These are phyloP conservation scores for Effrenium voratum DNA, from an alignment of 73 alveolate species.

Conservation along the genomic window DNA sequence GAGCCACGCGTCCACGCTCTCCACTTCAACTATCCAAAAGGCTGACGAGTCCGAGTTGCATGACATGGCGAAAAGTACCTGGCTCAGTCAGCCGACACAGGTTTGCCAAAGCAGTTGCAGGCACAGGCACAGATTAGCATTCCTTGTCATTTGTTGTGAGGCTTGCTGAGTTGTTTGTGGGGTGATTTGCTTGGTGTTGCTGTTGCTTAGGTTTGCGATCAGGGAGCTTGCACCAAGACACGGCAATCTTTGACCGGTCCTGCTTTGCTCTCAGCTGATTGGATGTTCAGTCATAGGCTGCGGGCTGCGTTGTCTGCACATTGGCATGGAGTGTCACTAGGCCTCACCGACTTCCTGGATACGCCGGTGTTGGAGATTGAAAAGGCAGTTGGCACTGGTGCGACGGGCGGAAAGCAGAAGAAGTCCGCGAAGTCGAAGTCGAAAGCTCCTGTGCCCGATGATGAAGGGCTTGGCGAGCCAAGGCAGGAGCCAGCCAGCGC, in stretches of 20 bases:
- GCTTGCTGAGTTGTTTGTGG: too few relatives aligned
- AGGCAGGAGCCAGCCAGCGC: too few relatives aligned
- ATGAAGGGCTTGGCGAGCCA: too few relatives aligned
- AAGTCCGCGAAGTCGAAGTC: too few relatives aligned
- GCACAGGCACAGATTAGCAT: background rate
- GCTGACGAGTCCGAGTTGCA: background rate
- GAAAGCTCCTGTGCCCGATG: too few relatives aligned
- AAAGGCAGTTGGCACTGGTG: background rate
- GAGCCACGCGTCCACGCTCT: background rate
- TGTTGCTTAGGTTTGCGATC: background rate
- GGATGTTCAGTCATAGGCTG: too few relatives aligned
- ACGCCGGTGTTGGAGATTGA: slow-evolving; percentile 28
- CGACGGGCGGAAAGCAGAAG: too few relatives aligned
- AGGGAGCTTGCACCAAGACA: slow-evolving; percentile 16
- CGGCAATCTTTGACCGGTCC: slow-evolving; percentile 32
- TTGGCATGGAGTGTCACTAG: background rate
- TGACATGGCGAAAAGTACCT: background rate
- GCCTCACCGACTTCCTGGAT: slow-evolving; percentile 35
- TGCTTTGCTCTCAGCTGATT: background rate
- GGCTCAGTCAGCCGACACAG: too few relatives aligned
- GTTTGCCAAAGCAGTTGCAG: too few relatives aligned
- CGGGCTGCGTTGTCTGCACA: background rate
- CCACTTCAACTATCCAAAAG: background rate
- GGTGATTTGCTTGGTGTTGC: too few relatives aligned
- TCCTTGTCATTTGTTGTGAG: too few relatives aligned